Conservation (phyloP, 2,329 filamentous ascomycete species). For the Talaromyces sp. region DNA sequence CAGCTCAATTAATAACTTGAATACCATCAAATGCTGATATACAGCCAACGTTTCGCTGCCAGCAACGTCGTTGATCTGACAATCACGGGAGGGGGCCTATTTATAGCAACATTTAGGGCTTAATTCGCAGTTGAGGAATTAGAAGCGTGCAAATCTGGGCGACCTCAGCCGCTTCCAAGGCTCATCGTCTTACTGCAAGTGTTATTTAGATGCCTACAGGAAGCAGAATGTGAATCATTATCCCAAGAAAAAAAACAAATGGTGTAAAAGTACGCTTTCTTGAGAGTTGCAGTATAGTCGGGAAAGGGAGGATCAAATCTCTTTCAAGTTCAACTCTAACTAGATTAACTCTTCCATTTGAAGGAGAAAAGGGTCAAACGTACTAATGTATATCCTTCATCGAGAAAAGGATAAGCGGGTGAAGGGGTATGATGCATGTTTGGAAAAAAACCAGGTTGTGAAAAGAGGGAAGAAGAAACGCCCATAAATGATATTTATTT, state of each 20-base stretch:
- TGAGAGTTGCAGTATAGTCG: background rate
- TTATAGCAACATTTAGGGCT: background rate
- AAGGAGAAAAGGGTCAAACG: no score
- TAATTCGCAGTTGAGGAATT: no score
- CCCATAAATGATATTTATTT: background rate
- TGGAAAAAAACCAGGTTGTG: background rate
- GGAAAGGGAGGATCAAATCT: background rate
- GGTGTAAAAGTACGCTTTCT: background rate
- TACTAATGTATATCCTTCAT: constrained; percentile 1
- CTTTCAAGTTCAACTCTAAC: background rate
- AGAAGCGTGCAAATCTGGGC: background rate
- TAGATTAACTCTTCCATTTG: background rate
- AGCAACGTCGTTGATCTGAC: background rate
- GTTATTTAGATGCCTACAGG: background rate
- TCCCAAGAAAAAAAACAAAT: no score
- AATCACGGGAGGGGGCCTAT: background rate
- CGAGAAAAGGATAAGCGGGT: background rate
- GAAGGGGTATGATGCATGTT: constrained; percentile 8
- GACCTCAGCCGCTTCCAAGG: background rate
- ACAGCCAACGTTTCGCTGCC: no score
- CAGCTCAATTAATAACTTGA: background rate
- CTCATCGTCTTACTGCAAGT: no score
- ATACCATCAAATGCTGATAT: background rate
- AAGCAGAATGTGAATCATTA: background rate
- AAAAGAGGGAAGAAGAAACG: background rate